A percentile compares a stretch with the other conserved stretches of the same genome.
Conservation (phyloP, 2,329 filamentous ascomycete genomes). For the Trichoderma gracile region DNA sequence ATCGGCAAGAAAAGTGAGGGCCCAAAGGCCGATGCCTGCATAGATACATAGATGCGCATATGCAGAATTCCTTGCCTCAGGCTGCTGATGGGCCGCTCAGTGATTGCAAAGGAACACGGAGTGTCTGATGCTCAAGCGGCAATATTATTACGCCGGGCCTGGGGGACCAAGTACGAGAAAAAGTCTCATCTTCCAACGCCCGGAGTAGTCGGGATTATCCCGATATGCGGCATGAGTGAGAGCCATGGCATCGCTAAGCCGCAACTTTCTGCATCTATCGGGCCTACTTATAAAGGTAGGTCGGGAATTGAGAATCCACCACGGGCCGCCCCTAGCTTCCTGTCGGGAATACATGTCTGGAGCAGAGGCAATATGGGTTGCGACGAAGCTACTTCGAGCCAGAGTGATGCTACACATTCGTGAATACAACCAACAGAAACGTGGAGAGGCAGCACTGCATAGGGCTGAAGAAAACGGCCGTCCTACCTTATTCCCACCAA, state of each 20-base stretch:
- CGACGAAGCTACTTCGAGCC: background rate
- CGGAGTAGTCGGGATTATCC: background rate
- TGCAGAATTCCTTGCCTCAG: background rate
- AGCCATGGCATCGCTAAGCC: background rate
- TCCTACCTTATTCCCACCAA: background rate
- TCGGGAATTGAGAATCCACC: background rate
- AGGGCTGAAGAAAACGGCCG: slow-evolving; percentile 18
- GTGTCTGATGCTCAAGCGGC: background rate
- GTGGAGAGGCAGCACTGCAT: slow-evolving; percentile 20
- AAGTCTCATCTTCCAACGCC: background rate
- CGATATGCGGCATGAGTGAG: background rate
- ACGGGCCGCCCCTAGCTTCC: background rate
- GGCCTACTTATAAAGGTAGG: background rate
- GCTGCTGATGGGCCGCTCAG: background rate
- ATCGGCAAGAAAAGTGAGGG: background rate
- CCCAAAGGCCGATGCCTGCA: background rate
- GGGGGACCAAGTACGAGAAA: background rate
- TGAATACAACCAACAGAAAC: background rate
- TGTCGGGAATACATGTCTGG: background rate
- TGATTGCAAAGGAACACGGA: background rate
- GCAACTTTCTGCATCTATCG: background rate
- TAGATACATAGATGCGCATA: background rate
- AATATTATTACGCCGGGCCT: too few relatives aligned
- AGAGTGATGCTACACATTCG: background rate
- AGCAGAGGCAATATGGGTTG: background rate